Base-by-base conservation (phyloP, 2,329 filamentous ascomycete genomes). In the Fusarium staphyleae region DNA sequence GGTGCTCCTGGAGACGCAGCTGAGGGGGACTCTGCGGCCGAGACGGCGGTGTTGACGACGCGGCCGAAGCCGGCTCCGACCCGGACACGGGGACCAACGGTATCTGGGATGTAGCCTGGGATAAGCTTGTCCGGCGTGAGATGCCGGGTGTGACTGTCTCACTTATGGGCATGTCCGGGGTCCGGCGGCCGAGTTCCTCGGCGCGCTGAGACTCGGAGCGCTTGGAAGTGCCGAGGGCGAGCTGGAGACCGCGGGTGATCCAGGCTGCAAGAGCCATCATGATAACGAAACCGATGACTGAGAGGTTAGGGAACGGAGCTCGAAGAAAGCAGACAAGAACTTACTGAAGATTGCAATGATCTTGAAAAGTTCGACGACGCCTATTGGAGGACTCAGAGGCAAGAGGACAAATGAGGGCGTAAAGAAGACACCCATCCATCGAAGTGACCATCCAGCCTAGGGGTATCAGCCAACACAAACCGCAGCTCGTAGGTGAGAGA, bases 401-500 rank as follows among this genome's bases (percentile, higher is more conserved):
- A 87, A 72, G 22, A 84, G 73, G 7, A 86, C 77, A 70, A 87
- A 87, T 0, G 82, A 79, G 8, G 82, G 83, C 3, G 79, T 83
- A 61, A 86, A 86, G 60, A 84, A 78, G 43, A 85, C 71, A 50
- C 79, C 83, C 62, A 86, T 84, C 75, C 82, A 86, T 35, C 78
- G 76, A 19, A 86, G 72, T 5, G 81, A 78, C 77, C 82, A 86
- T 7, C 79, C 79, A 37, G 80, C 80, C 81, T 85, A 60, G 15
- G 9, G 7, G n/a, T 2, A 16, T 65, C 9, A 56, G 54, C 41
- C 3, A 32, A 10, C 10, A 14, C 12, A 5, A 30, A 2, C 4
- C 28, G 3, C 4, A 11, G 11, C 4, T 13, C 3, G 5, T 5
- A 4, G 5, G 7, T 12, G 2, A 24, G n/a, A 35, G 9, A 5